Conservation (phyloP, 495 filamentous ascomycete genomes). For the Parmelia sp. region DNA sequence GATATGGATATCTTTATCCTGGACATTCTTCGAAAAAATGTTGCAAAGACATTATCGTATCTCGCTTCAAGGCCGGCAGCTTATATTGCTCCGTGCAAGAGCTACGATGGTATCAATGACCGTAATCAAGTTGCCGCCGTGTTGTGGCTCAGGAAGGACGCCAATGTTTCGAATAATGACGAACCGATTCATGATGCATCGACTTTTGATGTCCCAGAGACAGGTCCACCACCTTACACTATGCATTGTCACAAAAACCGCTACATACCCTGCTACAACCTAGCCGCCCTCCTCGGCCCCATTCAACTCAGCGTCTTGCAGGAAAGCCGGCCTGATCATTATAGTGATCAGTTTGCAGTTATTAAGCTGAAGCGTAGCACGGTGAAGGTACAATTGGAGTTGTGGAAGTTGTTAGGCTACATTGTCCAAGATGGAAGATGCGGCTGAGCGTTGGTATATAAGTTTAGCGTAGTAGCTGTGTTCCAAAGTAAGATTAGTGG, state of each 20-base stretch:
- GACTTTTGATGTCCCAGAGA: slow-evolving; percentile 17
- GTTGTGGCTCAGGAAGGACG: slow-evolving; percentile 28
- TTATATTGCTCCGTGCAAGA: slow-evolving; percentile 29
- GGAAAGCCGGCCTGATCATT: slow-evolving; percentile 25
- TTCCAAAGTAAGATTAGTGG: too few relatives aligned
- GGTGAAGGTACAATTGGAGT: slow-evolving; percentile 44
- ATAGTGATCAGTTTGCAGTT: slow-evolving; percentile 30
- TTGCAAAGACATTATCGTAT: slow-evolving; percentile 37
- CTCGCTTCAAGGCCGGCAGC: slow-evolving; percentile 21
- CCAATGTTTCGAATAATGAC: background rate
- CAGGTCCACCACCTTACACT: slow-evolving; percentile 18
- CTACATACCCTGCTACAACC: slow-evolving; percentile 42
- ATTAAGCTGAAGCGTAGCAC: slow-evolving; percentile 36
- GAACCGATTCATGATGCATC: background rate
- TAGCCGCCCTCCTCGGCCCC: slow-evolving; percentile 35
- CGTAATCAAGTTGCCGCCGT: slow-evolving; percentile 28
- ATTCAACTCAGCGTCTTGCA: slow-evolving; percentile 33
- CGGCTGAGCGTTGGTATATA: background rate
- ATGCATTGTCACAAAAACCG: slow-evolving; percentile 25
- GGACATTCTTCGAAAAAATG: slow-evolving; percentile 42
- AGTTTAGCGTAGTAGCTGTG: background rate
- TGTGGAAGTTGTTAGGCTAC: slow-evolving; percentile 66
- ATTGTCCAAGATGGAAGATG: slow-evolving; percentile 9
- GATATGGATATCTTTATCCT: slow-evolving; percentile 64
- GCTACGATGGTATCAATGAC: slow-evolving; percentile 37